Evolutionary conservation across 1,284 basidiomycete genomes (phyloP), one percentile per base, ranked within the genome.

Genomic region (Grifola frondosa): DNA sequence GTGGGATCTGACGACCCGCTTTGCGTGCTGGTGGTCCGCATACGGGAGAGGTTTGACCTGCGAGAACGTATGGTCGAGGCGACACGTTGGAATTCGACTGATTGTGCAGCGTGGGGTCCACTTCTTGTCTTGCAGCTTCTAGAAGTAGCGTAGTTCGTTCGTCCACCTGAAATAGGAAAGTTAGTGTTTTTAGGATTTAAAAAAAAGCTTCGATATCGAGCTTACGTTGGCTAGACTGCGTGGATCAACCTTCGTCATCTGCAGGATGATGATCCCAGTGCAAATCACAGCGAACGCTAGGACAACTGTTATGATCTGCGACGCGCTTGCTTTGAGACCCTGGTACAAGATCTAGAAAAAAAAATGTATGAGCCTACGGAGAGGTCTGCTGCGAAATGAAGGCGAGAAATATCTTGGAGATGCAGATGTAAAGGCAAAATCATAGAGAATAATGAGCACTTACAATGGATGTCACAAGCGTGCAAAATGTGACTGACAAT

Each of bases 181-280:
- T 31, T 17, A 30, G 21, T 20, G 19, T 25, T 6, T 21, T 26
- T n/a, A 16, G 28, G 16, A 6, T 19, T 16, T n/a, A n/a, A 2
- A 8, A 13, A 8, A 31, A 5, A 28, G 11, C 10, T n/a, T n/a
- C n/a, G n/a, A 12, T 6, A 28, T 6, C 8, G 15, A 10, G 41
- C 57, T 21, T 42, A 60, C 58, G 46, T 62, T 60, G 8, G 54
- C 36, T 10, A 81, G 66, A 31, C 67, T 62, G 11, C 69, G 63
- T 0, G 75, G 75, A 43, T 78, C 75, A 30, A 77, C 68, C 56
- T 87, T 87, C 49, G 79, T 81, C 66, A 87, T 75, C 54, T 87
- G 84, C 9, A 87, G 67, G 23, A 87, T 68, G 11, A 77, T 77
- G 49, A 85, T 84, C 2, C 81, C 80, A 2, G 70, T 66, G 48